These are phyloP conservation scores for Heliocybe sulcata DNA, from an alignment of 1,284 basidiomycete species.

Conservation along the genomic window DNA sequence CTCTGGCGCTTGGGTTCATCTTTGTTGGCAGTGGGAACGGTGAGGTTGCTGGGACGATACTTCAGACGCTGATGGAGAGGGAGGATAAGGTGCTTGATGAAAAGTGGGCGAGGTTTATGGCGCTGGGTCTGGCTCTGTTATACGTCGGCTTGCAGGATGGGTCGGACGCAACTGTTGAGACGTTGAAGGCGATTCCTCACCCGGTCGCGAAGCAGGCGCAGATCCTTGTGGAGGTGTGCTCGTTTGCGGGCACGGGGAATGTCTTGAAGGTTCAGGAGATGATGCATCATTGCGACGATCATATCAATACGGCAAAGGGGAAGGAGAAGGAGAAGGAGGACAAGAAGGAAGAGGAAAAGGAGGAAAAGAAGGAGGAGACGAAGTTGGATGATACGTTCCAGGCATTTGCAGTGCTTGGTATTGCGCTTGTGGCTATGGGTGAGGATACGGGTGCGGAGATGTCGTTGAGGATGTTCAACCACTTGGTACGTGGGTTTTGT, in stretches of 20 bases:
- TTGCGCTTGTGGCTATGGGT: conserved; percentile 96
- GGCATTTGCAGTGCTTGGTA: conserved; percentile 90
- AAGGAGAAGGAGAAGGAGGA: conserved; percentile 43
- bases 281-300: conserved; percentile 92
- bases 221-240: conserved; percentile 91
- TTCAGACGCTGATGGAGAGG: conserved; percentile 91
- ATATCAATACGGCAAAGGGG: conserved; percentile 61
- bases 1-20: conserved; percentile 89
- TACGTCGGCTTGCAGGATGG: conserved; percentile 90
- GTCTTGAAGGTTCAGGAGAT: conserved; percentile 92
- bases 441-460: conserved; percentile 98
- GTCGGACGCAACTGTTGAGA: conserved; percentile 93
- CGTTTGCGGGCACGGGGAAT: conserved; percentile 94
- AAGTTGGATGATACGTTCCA: conserved; percentile 80
- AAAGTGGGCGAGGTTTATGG: conserved; percentile 94
- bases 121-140: conserved; percentile 84
- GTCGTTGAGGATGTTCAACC: conserved; percentile 91
- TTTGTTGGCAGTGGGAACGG: conserved; percentile 96
- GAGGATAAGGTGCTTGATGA: conserved; percentile 74
- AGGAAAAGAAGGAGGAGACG: conserved; percentile 32
- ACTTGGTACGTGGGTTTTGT: conserved; percentile 54
- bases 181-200: conserved; percentile 92
- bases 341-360: conserved; percentile 49
- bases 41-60: conserved; percentile 84
- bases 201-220: conserved; percentile 88